Conservation (phyloP, 176 grass and related monocot genomes). For the Chloris gayana region DNA sequence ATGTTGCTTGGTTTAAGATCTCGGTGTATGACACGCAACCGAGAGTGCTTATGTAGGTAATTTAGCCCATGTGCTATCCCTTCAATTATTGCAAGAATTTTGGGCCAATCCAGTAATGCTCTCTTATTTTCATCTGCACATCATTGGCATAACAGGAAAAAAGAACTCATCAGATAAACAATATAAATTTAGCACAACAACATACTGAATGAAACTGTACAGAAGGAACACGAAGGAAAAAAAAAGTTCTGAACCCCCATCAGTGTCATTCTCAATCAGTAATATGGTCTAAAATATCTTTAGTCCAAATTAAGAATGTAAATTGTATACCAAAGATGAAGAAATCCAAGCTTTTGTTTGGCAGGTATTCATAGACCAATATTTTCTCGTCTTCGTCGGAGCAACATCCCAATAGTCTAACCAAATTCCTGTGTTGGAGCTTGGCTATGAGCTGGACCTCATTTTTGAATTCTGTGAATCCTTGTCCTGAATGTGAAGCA, state of each 20-base stretch:
- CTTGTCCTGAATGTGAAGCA: constrained; percentile 42
- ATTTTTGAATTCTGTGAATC: constrained; percentile 38
- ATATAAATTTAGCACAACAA: too few species aligned
- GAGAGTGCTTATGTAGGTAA: constrained; percentile 49
- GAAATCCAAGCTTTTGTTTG: constrained; percentile 55
- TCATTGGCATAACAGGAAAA: neutral
- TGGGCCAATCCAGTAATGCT: constrained; percentile 23
- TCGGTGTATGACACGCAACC: constrained; percentile 40
- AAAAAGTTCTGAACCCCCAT: too few species aligned
- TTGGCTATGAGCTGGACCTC: constrained; percentile 49
- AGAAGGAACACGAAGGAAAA: too few species aligned
- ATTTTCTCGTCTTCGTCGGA: constrained; percentile 42
- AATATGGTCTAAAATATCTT: too few species aligned
- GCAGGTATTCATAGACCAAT: constrained; percentile 49
- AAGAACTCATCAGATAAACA: too few species aligned
- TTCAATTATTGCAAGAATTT: constrained; percentile 23
- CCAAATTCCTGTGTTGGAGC: constrained; percentile 43
- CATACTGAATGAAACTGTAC: too few species aligned
- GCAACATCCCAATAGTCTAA: constrained; percentile 48
- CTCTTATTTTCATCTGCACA: constrained; percentile 25
- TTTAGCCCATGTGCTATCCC: constrained; percentile 44
- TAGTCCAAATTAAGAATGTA: too few species aligned
- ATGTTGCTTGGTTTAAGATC: constrained; percentile 56
- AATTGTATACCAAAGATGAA: constrained; percentile 38
- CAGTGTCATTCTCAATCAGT: too few species aligned